Evolutionary conservation across 768 basidiomycete species (phyloP), one percentile per base, ranked within the genome.

Genomic region (Mycena leptocephala): DNA sequence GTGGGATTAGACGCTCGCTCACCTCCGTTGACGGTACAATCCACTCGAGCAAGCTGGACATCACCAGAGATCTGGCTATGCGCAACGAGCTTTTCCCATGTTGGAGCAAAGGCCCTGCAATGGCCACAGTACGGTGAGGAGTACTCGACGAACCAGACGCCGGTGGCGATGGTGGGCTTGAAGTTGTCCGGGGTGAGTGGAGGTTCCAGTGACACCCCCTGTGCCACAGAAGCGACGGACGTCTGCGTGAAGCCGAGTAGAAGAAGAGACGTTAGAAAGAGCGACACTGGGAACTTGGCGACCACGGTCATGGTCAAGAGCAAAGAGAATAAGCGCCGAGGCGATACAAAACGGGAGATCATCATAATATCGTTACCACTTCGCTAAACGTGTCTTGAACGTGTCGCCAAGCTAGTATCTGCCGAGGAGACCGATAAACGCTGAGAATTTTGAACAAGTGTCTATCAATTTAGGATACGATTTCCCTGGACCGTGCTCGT

Each of bases 51-150:
- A 67, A 97, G 87, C 58, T 90, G 89, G 10, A 97, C 89, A 10
- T 86, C 83, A 0, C 84, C 83, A 33, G 77, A 81, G 71, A 80
- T 86, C 83, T 88, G 85, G 32, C 87, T 88, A 32, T 92, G 87
- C 22, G 85, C 83, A 8, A 91, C 92, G 9, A 98, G 87, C 64
- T 92, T 85, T 51, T 92, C 87, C 96, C 97, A 98, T 32, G 93
- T 96, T 0, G 97, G 94, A 11, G 92, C 93, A 79, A 98, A 98
- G 0, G 85, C 82, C 39, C 89, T 88, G 83, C 97, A 98, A 81
- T 98, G 97, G 6, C 84, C 81, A 79, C 97, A 98, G 80, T 93
- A 94, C 0, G 97, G 96, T 1, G 95, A 97, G 82, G 92, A 98
- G 83, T 95, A 94, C 79, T 98, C 96, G 59, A 98, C 87, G 75